A percentile compares a stretch with the other conserved stretches of the same genome.
Evolutionary conservation across 2,329 filamentous ascomycete genomes (phyloP).

Genomic region (Fonsecaea multimorphosa): DNA sequence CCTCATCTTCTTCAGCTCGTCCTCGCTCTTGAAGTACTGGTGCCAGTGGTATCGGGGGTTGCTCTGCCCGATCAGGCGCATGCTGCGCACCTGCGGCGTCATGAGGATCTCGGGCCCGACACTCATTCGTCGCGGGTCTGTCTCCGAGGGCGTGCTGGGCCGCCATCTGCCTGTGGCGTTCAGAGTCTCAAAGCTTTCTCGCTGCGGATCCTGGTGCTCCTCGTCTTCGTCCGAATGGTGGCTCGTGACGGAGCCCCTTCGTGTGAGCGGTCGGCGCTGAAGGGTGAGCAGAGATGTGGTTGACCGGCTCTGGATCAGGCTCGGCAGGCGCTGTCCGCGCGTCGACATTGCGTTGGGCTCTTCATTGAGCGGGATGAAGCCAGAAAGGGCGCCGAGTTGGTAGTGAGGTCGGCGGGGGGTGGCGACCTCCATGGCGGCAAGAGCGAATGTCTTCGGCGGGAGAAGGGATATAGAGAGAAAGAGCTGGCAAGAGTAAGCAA

Average conservation of each 20-base stretch:
- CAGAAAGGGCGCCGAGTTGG: slow-evolving; percentile 33
- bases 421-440: slow-evolving; percentile 20
- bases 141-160: slow-evolving; percentile 22
- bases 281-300: slow-evolving; percentile 36
- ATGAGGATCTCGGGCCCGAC: slow-evolving; percentile 39
- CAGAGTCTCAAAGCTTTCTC: slow-evolving; percentile 21
- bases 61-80: slow-evolving; percentile 84
- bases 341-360: slow-evolving; percentile 47
- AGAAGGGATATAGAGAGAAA: background rate
- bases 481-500: background rate
- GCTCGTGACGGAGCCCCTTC: slow-evolving; percentile 32
- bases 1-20: slow-evolving; percentile 73
- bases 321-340: slow-evolving; percentile 47
- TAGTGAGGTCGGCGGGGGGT: slow-evolving; percentile 33
- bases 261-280: slow-evolving; percentile 14
- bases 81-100: slow-evolving; percentile 57
- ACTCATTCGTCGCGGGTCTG: slow-evolving; percentile 35
- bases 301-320: slow-evolving; percentile 42
- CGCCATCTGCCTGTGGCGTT: slow-evolving; percentile 37
- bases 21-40: slow-evolving; percentile 81
- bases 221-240: slow-evolving; percentile 36
- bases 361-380: slow-evolving; percentile 44
- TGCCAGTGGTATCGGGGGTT: slow-evolving; percentile 87
- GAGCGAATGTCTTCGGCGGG: background rate
- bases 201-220: slow-evolving; percentile 23